Evolutionary conservation across 768 basidiomycete species (phyloP).

Genomic region (Mrakia hoshinonis): DNA sequence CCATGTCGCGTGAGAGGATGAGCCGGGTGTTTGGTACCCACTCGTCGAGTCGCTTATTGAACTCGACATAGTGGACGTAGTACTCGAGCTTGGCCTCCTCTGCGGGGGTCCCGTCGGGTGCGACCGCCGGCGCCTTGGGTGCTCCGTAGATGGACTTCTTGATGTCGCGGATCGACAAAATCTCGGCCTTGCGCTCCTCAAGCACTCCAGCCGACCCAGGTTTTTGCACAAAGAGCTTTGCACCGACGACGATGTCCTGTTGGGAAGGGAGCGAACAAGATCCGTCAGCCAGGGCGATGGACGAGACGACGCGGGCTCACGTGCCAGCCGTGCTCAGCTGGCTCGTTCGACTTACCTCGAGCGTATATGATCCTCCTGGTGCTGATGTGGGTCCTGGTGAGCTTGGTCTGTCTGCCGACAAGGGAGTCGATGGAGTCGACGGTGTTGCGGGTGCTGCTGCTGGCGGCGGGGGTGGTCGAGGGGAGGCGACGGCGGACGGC

Average conservation of each 20-base stretch:
- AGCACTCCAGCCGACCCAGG: constrained; percentile 61
- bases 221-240: constrained; percentile 87
- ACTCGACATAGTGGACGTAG: constrained; percentile 97
- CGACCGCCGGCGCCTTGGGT: constrained; percentile 31
- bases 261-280: background rate
- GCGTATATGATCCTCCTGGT: constrained; percentile 35
- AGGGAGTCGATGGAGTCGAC: background rate
- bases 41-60: constrained; percentile 97
- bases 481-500: background rate
- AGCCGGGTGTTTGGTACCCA: constrained; percentile 88
- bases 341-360: constrained; percentile 34
- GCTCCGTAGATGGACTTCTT: constrained; percentile 47
- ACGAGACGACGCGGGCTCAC: background rate
- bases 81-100: constrained; percentile 70
- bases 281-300: background rate
- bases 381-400: constrained; percentile 32
- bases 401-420: background rate
- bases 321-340: background rate
- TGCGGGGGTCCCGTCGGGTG: constrained; percentile 47
- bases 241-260: constrained; percentile 81
- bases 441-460: background rate
- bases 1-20: constrained; percentile 72
- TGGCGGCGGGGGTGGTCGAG: background rate
- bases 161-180: constrained; percentile 87
- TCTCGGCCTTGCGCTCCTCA: constrained; percentile 90